A percentile compares a stretch with the other conserved stretches of the same genome.
phyloP scores from a whole-genome alignment of 306 rosid species.

The Begonia masoniana region DNA sequence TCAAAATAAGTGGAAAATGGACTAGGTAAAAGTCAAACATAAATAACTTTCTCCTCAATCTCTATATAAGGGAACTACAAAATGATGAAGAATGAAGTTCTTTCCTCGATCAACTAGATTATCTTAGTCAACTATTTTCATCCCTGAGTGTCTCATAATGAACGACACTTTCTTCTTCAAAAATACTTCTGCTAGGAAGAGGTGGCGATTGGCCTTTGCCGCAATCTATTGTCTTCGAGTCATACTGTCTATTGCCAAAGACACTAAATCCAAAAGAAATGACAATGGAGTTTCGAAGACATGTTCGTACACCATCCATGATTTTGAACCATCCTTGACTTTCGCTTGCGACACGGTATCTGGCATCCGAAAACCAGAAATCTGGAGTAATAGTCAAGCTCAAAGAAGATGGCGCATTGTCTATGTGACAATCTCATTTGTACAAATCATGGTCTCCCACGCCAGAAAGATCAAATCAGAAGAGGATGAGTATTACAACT shows the following conservation, averaged over 20 bases:
- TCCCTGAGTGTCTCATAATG: not conserved
- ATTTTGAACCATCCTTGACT: constrained; percentile 16
- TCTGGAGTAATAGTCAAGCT: not conserved
- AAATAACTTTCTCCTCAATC: no score
- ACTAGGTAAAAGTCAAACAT: no score
- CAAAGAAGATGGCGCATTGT: not conserved
- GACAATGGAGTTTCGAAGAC: constrained; percentile 14
- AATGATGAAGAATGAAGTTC: not conserved
- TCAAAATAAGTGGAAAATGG: no score
- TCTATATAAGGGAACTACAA: no score
- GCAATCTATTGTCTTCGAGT: constrained; percentile 41
- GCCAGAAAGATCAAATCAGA: not conserved
- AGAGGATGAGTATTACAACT: not conserved
- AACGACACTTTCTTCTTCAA: not conserved
- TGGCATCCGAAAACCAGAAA: not conserved
- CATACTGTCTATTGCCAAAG: constrained; percentile 33
- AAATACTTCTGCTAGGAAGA: constrained; percentile 24
- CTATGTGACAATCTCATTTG: not conserved
- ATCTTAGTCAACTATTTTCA: not conserved
- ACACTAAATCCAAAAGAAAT: constrained; percentile 21
- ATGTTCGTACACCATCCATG: constrained; percentile 7
- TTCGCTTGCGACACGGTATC: not conserved
- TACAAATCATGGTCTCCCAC: not conserved
- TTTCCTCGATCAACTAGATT: not conserved
- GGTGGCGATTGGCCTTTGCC: constrained; percentile 53